Base-by-base conservation (phyloP, 148 eudicot genomes). In the Chenopodium suecicum region DNA sequence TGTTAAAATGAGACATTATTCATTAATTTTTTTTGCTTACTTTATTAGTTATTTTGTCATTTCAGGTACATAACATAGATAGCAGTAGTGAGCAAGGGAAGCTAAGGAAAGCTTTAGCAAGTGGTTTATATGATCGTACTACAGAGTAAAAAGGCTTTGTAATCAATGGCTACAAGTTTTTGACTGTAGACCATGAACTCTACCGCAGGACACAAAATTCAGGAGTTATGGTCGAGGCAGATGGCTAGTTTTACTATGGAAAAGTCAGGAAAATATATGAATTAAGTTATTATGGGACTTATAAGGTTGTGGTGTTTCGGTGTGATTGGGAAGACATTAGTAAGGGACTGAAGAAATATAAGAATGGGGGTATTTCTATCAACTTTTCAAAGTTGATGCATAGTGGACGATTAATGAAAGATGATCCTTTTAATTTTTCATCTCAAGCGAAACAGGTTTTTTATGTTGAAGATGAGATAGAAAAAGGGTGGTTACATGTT, bases 151-250 rank as follows among this genome's bases (percentile, higher is more conserved):
- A 12, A 17, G 47, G 31, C 22, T 77, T 19, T 44, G 4, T 77
- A 7, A n/a, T 77, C n/a, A 64, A 77, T 23, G 80, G 80, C 54
- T 66, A 73, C 27, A 66, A 79, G 73, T 83, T 83, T 44, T 75
- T 52, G 5, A 79, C 75, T 17, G 9, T 54, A 5, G 67, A 64
- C 22, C 29, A 74, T 41, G 84, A 72, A 5, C 60, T 34, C 6
- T 37, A 60, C 22, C 69, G 72, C 23, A 76, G 54, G 41, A 77
- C 77, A 44, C 80, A 78, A 32, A 78, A 77, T 66, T 44, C 44
- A 9, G 72, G 81, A 62, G 32, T 80, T n/a, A 64, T 80, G 17
- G 85, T 78, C 7, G 73, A 66, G 34, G 79, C 29, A 16, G 58
- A 64, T 54, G 72, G 79, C 25, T 9, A 65, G 50, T 1, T 20